Evolutionary conservation across 2,329 filamentous ascomycete species (phyloP).

Genomic region (Chrysosphaeria jannelii): DNA sequence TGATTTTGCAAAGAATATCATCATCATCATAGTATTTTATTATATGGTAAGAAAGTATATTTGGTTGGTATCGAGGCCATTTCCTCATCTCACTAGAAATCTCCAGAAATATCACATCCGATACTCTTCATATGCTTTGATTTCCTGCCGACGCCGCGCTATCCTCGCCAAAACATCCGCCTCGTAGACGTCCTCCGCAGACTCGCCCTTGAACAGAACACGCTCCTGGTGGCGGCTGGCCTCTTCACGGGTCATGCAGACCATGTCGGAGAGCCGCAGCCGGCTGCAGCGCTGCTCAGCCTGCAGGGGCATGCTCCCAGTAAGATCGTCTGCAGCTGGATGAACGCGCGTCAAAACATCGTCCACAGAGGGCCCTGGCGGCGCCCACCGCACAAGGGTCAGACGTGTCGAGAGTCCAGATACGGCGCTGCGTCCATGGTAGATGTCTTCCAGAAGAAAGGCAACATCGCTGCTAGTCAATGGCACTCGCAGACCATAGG

Average conservation of each 20-base stretch:
- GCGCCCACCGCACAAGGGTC: constrained; percentile 48
- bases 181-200: constrained; percentile 45
- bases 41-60: too few species aligned
- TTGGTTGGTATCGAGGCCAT: too few species aligned
- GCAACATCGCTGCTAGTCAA: constrained; percentile 55
- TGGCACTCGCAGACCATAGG: constrained; percentile 48
- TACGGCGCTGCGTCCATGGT: constrained; percentile 50
- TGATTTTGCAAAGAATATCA: too few species aligned
- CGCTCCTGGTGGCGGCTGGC: constrained; percentile 50
- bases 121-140: constrained; percentile 24
- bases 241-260: constrained; percentile 86
- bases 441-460: constrained; percentile 76
- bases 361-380: constrained; percentile 1
- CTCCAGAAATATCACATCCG: too few species aligned
- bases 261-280: constrained; percentile 38
- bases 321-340: constrained; percentile 10
- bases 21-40: too few species aligned
- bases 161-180: constrained; percentile 33
- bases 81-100: too few species aligned
- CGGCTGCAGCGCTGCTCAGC: constrained; percentile 46
- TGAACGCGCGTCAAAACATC: constrained; percentile 11
- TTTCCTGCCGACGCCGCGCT: constrained; percentile 33
- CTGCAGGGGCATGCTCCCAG: constrained; percentile 7
- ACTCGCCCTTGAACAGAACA: constrained; percentile 38
- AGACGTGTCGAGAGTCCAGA: constrained; percentile 58